Evolutionary conservation across 805 yeast species (phyloP).

Genomic region (Metahyphopichia silvanorum): DNA sequence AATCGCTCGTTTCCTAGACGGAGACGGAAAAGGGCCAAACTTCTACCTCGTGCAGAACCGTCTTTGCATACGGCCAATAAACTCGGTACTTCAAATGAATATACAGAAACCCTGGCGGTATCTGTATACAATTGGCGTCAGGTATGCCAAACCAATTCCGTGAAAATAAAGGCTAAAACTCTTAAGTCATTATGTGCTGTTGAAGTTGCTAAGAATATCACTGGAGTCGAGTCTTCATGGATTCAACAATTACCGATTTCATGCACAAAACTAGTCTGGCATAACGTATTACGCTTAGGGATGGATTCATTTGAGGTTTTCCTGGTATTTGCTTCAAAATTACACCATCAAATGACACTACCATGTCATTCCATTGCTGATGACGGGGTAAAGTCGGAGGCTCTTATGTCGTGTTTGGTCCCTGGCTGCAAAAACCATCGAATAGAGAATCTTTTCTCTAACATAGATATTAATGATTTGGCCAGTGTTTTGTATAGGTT

Average conservation of each 20-base stretch:
- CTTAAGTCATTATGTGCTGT: slow-evolving; percentile 23
- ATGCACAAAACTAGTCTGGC: too few species aligned
- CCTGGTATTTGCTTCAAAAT: background rate
- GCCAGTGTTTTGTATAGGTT: slow-evolving; percentile 13
- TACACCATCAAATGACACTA: too few species aligned
- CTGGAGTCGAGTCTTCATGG: background rate
- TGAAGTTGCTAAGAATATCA: slow-evolving; percentile 24
- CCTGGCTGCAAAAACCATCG: slow-evolving; percentile 22
- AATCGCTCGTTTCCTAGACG: too few species aligned
- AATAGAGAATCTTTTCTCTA: slow-evolving; percentile 32
- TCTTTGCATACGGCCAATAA: background rate
- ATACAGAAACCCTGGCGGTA: background rate
- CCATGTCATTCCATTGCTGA: too few species aligned
- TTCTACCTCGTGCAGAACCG: too few species aligned
- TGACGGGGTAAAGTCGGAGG: too few species aligned
- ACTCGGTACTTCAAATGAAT: background rate
- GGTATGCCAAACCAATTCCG: too few species aligned
- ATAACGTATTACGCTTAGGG: too few species aligned
- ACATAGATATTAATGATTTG: slow-evolving; percentile 21
- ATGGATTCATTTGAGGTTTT: background rate
- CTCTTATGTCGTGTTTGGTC: too few species aligned
- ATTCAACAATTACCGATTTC: too few species aligned
- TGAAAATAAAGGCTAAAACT: too few species aligned
- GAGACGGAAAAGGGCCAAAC: too few species aligned
- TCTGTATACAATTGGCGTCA: slow-evolving; percentile 1